Evolutionary conservation across 768 basidiomycete genomes (phyloP).

Genomic region (Lentinula guzmanii): DNA sequence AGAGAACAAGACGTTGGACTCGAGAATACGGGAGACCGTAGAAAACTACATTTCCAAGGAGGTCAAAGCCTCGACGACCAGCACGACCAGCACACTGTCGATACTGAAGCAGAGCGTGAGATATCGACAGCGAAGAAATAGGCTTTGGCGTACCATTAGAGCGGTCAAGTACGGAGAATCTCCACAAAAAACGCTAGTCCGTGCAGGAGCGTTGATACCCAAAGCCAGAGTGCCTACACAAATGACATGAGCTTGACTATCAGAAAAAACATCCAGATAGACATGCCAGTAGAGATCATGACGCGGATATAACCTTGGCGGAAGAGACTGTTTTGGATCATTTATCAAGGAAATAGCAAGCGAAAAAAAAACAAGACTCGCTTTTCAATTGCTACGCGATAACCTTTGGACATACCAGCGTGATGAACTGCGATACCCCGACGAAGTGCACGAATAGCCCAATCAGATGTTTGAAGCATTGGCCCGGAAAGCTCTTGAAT

Average conservation of each 20-base stretch:
- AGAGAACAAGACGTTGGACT: slow-evolving; percentile 58
- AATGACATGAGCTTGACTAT: slow-evolving; percentile 19
- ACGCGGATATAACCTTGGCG: slow-evolving; percentile 58
- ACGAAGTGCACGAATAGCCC: slow-evolving; percentile 41
- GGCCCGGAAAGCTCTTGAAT: slow-evolving; percentile 29
- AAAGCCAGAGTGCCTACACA: slow-evolving; percentile 49
- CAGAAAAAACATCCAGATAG: slow-evolving; percentile 19
- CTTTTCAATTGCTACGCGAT: slow-evolving; percentile 55
- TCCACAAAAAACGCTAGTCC: slow-evolving; percentile 57
- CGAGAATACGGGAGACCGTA: slow-evolving; percentile 61
- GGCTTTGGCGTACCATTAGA: slow-evolving; percentile 41
- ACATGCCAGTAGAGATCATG: slow-evolving; percentile 51
- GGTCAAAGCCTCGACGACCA: slow-evolving; percentile 65
- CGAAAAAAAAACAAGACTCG: slow-evolving; percentile 13
- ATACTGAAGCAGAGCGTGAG: slow-evolving; percentile 33
- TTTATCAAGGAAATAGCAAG: neutral
- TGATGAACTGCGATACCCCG: slow-evolving; percentile 70
- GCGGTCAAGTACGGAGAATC: slow-evolving; percentile 59
- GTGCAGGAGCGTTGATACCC: slow-evolving; percentile 72
- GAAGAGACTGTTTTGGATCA: slow-evolving; percentile 38
- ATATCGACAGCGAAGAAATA: neutral
- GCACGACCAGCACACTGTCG: slow-evolving; percentile 73
- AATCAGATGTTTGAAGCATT: slow-evolving; percentile 27
- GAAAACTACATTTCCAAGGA: slow-evolving; percentile 67
- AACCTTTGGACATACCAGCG: slow-evolving; percentile 59